A percentile compares a stretch with the other conserved stretches of the same genome.
Evolutionary conservation across 2,329 filamentous ascomycete species (phyloP).

Genomic region (Colletotrichum sp.): DNA sequence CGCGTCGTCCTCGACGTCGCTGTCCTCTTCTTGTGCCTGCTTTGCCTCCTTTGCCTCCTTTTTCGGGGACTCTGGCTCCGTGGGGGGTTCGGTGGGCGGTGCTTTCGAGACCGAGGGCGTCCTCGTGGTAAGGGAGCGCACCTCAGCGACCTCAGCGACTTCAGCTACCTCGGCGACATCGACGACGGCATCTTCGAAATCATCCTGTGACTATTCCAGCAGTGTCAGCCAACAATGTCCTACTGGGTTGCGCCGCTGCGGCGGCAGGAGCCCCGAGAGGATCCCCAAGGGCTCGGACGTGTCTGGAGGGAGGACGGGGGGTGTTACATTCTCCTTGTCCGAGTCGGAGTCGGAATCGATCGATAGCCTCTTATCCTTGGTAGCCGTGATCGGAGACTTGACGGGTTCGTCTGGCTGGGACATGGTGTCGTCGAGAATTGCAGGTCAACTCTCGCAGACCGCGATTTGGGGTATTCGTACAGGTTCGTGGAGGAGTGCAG

Average conservation of each 20-base stretch:
- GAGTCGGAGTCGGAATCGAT: conserved; percentile 19
- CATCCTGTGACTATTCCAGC: conserved; percentile 56
- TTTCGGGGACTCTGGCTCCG: conserved; percentile 20
- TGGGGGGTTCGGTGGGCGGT: conserved; percentile 24
- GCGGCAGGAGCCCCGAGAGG: neutral
- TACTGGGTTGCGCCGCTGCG: neutral
- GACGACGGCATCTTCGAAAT: conserved; percentile 81
- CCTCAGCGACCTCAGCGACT: conserved; percentile 38
- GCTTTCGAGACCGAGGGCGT: conserved; percentile 41
- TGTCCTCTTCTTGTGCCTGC: conserved; percentile 22
- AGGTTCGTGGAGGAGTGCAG: neutral
- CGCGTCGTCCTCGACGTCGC: conserved; percentile 31
- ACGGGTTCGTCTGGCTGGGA: conserved; percentile 35
- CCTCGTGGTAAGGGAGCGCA: conserved; percentile 67
- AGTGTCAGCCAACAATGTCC: neutral
- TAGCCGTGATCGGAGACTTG: conserved; percentile 23
- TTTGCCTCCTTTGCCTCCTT: conserved; percentile 22
- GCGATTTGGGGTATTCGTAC: neutral
- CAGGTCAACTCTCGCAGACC: conserved; percentile 6
- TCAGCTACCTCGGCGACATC: conserved; percentile 43
- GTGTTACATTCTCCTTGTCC: conserved; percentile 23
- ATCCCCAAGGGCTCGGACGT: neutral
- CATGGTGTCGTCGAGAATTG: conserved; percentile 31
- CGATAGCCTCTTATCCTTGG: conserved; percentile 21
- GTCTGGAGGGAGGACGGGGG: conserved; percentile 15